phyloP scores from a whole-genome alignment of 1,284 basidiomycete species.

The Cerrena zonata region DNA sequence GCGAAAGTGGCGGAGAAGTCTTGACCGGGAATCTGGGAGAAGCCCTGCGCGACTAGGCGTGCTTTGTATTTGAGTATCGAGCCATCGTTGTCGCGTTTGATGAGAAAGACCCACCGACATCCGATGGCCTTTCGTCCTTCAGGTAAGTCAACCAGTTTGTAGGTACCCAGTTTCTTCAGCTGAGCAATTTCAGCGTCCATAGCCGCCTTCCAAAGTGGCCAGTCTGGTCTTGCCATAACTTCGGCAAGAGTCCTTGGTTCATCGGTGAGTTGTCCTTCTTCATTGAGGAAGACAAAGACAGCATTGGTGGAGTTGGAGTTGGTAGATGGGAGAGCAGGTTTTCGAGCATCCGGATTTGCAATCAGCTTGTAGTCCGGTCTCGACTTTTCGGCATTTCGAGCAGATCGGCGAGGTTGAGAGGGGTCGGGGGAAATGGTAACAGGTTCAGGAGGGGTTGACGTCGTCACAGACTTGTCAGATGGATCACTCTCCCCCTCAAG shows the following conservation, averaged over 20 bases:
- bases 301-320: too few species aligned
- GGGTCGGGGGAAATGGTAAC: neutral
- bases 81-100: constrained; percentile 27
- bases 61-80: constrained; percentile 29
- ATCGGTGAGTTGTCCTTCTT: constrained; percentile 4
- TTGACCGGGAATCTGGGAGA: constrained; percentile 32
- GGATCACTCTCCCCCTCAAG: constrained; percentile 3
- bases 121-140: constrained; percentile 20
- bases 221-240: constrained; percentile 21
- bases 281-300: neutral
- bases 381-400: too few species aligned
- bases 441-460: neutral
- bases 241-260: constrained; percentile 21
- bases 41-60: constrained; percentile 34
- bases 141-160: constrained; percentile 17
- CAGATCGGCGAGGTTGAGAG: neutral
- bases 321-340: neutral
- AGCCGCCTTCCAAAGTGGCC: constrained; percentile 25
- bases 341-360: neutral
- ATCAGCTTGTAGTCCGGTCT: neutral
- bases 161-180: constrained; percentile 21
- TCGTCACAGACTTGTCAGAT: neutral
- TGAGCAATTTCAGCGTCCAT: constrained; percentile 27
- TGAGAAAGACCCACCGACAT: constrained; percentile 29
- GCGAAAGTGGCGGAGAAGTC: constrained; percentile 35